Evolutionary conservation across 768 basidiomycete genomes (phyloP), one percentile per base, ranked within the genome.

Genomic region (Artomyces pyxidatus): DNA sequence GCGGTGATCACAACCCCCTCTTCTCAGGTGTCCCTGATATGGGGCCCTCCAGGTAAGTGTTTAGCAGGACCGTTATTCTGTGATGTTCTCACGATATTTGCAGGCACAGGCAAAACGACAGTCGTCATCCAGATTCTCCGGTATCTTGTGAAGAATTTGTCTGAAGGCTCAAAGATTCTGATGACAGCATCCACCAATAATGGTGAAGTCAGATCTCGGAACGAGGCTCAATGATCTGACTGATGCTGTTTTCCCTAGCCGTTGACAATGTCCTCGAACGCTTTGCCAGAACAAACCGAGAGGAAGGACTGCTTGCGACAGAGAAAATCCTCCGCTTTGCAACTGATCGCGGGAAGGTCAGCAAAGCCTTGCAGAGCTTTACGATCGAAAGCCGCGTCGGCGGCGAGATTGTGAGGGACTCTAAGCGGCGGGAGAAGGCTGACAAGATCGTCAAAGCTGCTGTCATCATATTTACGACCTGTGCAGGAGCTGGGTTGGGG

Each of bases 121-220:
- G 82, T 84, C 1, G 80, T 84, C 5, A 72, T 85, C 3, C 72
- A 80, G 52, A 80, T 83, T 25, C 67, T 84, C 14, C 65, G 67
- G 19, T 68, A 67, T 61, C 78, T 46, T 52, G 73, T 54, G 59
- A 62, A 47, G 57, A 54, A 26, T 51, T 56, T 60, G 50, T 52
- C 53, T 57, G 60, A 41, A 57, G 61, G 66, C 1, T 58, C 67
- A 8, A 80, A 75, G 56, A 77, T 85, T 22, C 65, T 84, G 22
- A 81, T 84, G 81, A 81, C 81, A 0, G 82, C 83, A 0, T 85
- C 83, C 0, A 83, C 82, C 0, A 80, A 83, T 55, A 84, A 83
- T 50, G 81, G 81, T 77, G 56, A 7, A 37, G 32, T 19, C 37
- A 19, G 29, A 37, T n/a, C 25, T 28, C 14, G 23, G 7, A 7